These are phyloP conservation scores for Ailanthus altissimus DNA, from an alignment of 345 rosid genomes.

Conservation along the genomic window DNA sequence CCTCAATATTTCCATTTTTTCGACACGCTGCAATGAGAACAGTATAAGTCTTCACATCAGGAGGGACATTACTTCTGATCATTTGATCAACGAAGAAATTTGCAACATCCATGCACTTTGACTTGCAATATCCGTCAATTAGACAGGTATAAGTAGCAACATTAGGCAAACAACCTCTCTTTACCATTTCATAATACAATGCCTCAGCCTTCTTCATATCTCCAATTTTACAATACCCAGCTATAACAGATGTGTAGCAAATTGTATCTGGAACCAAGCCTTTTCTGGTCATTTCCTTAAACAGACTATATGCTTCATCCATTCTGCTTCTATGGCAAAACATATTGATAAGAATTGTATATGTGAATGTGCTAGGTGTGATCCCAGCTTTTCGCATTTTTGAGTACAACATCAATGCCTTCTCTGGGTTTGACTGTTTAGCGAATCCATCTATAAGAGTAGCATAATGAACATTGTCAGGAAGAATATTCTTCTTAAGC, in stretches of 20 bases:
- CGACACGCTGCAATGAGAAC: conserved; percentile 41
- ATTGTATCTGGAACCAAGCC: conserved; percentile 45
- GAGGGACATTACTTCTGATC: conserved; percentile 35
- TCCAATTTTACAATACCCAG: conserved; percentile 46
- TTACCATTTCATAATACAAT: conserved; percentile 35
- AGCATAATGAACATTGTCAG: conserved; percentile 34
- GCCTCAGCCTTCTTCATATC: conserved; percentile 45
- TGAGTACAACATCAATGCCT: conserved; percentile 38
- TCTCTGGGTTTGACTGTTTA: conserved; percentile 35
- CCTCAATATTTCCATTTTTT: conserved; percentile 30
- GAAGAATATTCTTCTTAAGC: conserved; percentile 50
- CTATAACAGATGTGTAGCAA: conserved; percentile 46
- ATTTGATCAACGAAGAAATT: conserved; percentile 39
- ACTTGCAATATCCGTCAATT: conserved; percentile 48
- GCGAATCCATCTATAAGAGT: conserved; percentile 49
- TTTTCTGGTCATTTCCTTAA: conserved; percentile 38
- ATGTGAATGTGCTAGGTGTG: conserved; percentile 35
- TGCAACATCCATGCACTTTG: conserved; percentile 46
- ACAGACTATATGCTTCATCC: conserved; percentile 38
- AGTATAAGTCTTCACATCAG: conserved; percentile 48
- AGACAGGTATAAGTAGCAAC: conserved; percentile 52
- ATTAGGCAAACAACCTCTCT: conserved; percentile 35
- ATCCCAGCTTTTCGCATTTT: conserved; percentile 49
- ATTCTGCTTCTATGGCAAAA: conserved; percentile 27
- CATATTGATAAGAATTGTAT: conserved; percentile 49